These are phyloP conservation scores for Paracoccidioides lutzii DNA, from an alignment of 2,329 filamentous ascomycete species.

Conservation along the genomic window DNA sequence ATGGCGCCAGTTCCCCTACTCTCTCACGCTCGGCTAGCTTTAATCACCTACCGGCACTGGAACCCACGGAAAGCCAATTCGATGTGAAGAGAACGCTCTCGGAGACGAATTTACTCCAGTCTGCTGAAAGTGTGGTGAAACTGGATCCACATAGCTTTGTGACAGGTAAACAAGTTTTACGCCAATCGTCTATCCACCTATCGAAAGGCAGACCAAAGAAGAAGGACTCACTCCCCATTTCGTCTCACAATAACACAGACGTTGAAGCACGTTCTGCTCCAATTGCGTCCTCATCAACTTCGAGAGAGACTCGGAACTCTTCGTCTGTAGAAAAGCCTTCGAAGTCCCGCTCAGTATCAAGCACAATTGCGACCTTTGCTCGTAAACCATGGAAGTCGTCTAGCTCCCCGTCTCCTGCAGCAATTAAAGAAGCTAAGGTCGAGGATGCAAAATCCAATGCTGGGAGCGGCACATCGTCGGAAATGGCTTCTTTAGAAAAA, in stretches of 20 bases:
- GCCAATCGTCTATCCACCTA: constrained; percentile 28
- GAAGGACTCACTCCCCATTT: constrained; percentile 25
- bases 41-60: constrained; percentile 38
- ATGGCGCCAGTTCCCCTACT: constrained; percentile 12
- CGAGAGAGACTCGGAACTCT: constrained; percentile 13
- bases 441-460: constrained; percentile 2
- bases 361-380: constrained; percentile 37
- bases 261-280: constrained; percentile 20
- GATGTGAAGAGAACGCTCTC: constrained; percentile 39
- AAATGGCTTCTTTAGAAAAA: neutral
- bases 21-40: constrained; percentile 47
- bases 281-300: constrained; percentile 15
- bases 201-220: constrained; percentile 17
- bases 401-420: constrained; percentile 35
- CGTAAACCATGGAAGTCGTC: constrained; percentile 40
- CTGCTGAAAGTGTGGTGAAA: constrained; percentile 22
- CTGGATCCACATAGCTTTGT: constrained; percentile 23
- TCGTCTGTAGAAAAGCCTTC: constrained; percentile 22
- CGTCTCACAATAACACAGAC: constrained; percentile 18
- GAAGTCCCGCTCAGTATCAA: constrained; percentile 30
- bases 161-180: constrained; percentile 30
- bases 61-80: constrained; percentile 21
- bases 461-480: neutral
- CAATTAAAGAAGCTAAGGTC: constrained; percentile 18
- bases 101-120: constrained; percentile 34